Base-by-base conservation (phyloP, 1,284 basidiomycete species). In the Malassezia cuniculi region DNA sequence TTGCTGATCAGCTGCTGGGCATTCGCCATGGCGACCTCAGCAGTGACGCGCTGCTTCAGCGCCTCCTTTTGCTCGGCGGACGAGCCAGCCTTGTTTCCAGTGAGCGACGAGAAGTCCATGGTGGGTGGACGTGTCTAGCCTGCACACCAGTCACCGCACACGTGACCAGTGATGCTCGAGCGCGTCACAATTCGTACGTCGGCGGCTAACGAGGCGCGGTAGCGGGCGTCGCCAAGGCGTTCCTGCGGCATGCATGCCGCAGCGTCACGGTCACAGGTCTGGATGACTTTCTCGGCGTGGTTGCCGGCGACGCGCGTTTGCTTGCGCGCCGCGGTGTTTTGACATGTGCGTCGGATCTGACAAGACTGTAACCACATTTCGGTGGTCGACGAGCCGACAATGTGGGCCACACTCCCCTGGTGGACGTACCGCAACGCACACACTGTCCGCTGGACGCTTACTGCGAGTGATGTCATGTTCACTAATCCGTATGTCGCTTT, bases 381-480 rank as follows among this genome's bases (percentile, higher is more conserved):
- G 4, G 60, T 64, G 36, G 46, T 60, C 26, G 60, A 64, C 35
- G 60, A 64, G 21, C 60, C 57, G 6, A 54, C 54, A 4, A 41
- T 63, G 14, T 66, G 55, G 55, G 59, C 53, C 31, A 31, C 37
- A 1, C 31, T 64, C 16, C 63, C 57, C 0, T 26, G 37, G n/a
- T 29, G 31, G 1, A 37, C 49, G 3, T 55, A 48, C 19, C 44
- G 27, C 19, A 34, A 42, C 15, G 27, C 44, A 1, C 36, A 71
- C 18, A 79, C 74, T 21, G 81, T 75, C 19, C 74, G 86, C 37
- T 90, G 85, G 85, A 79, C 82, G 3, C 73, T 86, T 11, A 84
- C 83, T 39, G 89, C 90, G 2, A 81, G 82, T 14, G 90, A 97
- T 51, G 81, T 97, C 60, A 81, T 94, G 74, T 97, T 95, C 70